Evolutionary conservation across 768 basidiomycete species (phyloP), one percentile per base, ranked within the genome.

Genomic region (Glaciozyma antarctica): DNA sequence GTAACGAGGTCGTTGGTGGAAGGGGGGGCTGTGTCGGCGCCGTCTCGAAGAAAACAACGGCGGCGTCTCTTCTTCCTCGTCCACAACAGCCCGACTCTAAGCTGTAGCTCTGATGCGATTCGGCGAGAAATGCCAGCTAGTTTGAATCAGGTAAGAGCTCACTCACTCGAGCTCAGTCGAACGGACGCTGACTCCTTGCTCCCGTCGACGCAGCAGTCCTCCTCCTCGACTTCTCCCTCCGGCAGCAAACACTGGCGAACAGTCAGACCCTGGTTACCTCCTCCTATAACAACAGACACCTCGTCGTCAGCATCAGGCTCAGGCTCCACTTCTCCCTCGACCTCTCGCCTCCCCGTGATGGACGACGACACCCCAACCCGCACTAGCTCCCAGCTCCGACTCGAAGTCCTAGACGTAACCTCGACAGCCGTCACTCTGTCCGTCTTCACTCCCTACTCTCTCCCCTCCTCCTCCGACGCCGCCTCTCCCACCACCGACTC

Each of bases 341-440:
- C 38, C 38, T 41, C 38, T 41, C 38, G 38, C 38, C 38, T 12
- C 2, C 38, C 38, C 38, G 13, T 41, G 10, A 41, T 41, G 38
- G 38, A 41, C 38, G 38, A 41, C 38, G 38, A 41, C 12, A 15
- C 38, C 12, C 12, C 38, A 41, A 41, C 12, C 10, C 38, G 38
- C 38, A 41, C 38, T 41, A 41, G 38, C 38, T 41, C 7, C 38
- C 6, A 22, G 15, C 32, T 61, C 17, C 48, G 55, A 17, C 65
- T 69, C 24, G 24, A 70, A 26, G 65, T 70, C 22, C 61, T 70
- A 52, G 69, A 70, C 63, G 63, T 70, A 5, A 65, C 69, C 7
- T 49, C 60, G n/a, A 67, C 69, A 3, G 65, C 65, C 22, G 65
- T 70, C 38, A 65, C 69, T 16, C 55, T 70, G 15, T 62, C 65